These are phyloP conservation scores for Russula lepida DNA, from an alignment of 768 basidiomycete species.

Conservation along the genomic window DNA sequence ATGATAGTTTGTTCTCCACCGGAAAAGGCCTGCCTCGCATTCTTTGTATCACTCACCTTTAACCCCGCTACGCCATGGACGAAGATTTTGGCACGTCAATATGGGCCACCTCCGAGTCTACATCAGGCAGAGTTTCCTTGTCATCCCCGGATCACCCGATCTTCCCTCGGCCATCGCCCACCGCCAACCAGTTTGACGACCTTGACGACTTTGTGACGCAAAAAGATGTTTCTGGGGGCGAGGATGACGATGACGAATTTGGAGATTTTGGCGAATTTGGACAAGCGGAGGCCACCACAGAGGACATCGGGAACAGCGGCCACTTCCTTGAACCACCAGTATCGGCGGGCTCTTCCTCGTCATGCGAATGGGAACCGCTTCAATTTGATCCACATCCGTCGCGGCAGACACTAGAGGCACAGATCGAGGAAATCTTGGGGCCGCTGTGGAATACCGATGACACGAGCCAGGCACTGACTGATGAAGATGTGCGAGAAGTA, in stretches of 20 bases:
- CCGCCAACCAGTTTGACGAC: conserved; percentile 34
- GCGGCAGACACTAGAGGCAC: conserved; percentile 44
- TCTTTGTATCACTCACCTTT: neutral
- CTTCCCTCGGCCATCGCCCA: conserved; percentile 21
- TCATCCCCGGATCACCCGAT: conserved; percentile 10
- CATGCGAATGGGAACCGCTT: conserved; percentile 50
- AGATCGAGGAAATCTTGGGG: conserved; percentile 56
- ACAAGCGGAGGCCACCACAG: conserved; percentile 38
- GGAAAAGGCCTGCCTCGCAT: neutral
- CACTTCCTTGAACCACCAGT: conserved; percentile 33
- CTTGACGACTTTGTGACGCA: conserved; percentile 53
- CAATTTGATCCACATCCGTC: conserved; percentile 57
- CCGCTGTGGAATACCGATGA: conserved; percentile 55
- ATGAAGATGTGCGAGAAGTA: conserved; percentile 68
- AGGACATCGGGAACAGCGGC: conserved; percentile 31
- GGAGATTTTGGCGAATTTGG: conserved; percentile 86
- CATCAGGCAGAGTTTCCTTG: neutral
- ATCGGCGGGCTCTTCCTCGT: conserved; percentile 35
- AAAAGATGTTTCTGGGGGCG: conserved; percentile 31
- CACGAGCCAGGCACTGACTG: conserved; percentile 46
- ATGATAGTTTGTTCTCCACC: neutral
- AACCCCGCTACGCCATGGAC: conserved; percentile 38
- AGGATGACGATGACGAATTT: conserved; percentile 71
- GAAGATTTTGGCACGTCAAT: conserved; percentile 71
- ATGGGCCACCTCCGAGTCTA: conserved; percentile 49